Evolutionary conservation across 2,329 filamentous ascomycete species (phyloP), one percentile per base, ranked within the genome.

Genomic region (Ophiostoma himal-ulmi): DNA sequence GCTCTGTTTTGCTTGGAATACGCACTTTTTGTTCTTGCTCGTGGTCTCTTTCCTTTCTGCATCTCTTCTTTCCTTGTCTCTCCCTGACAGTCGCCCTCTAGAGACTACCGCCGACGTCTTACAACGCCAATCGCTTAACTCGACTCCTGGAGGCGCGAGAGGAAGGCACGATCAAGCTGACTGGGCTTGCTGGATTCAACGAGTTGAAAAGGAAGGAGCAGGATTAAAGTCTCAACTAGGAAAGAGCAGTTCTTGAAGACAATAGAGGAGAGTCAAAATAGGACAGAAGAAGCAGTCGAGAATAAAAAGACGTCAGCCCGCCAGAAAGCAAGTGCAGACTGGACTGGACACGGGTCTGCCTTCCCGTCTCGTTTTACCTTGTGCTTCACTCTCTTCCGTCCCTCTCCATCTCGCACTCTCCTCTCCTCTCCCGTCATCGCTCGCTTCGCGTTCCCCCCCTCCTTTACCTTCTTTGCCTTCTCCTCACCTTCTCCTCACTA

Each of bases 361-460:
- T 57, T 57, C 10, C 52, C 52, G 52, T 57, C 52, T 57, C n/a
- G 52, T 57, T 57, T 57, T 57, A 26, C 52, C 52, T 57, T 57
- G 52, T 57, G 52, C 52, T 57, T 57, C 52, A 22, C 52, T 26
- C 44, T n/a, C 14, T n/a, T n/a, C 44, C 44, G 14, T 48, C 44
- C 5, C 44, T 5, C 44, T 3, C 39, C 7, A 11, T 5, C 44
- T 20, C 44, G 1, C 44, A 3, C 44, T 17, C 44, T 48, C 44
- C 20, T n/a, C n/a, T 13, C 39, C 39, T 44, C 39, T 57, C 17
- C 22, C 52, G 52, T 26, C 52, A 10, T 57, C 22, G 26, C 52
- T 22, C 52, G 22, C 52, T 13, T 48, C 13, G 14, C 44, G 5
- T n/a, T 48, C 44, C n/a, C 44, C 20, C 5, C 44, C 13, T 48